Percentiles rank a stretch among this genome's conserved stretches.
These are phyloP conservation scores for Ustilago vetiveriae DNA, from an alignment of 1,284 basidiomycete genomes.

Conservation along the genomic window DNA sequence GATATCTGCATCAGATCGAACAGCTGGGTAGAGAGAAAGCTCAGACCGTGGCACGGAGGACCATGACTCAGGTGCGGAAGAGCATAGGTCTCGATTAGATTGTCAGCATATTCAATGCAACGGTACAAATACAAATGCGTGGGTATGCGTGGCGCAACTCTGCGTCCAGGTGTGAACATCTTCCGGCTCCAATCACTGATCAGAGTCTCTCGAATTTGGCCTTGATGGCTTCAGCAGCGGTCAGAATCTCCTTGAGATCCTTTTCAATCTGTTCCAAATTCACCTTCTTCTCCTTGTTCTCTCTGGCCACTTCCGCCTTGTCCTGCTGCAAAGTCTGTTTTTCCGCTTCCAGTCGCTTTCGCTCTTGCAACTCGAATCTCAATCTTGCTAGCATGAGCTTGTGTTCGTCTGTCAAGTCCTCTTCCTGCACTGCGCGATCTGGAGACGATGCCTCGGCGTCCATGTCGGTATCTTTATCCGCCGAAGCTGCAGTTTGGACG, in stretches of 20 bases:
- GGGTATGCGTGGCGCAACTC: slow-evolving; percentile 16
- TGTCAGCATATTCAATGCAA: background rate
- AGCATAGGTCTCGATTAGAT: slow-evolving; percentile 73
- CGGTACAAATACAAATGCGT: slow-evolving; percentile 20
- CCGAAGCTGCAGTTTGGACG: background rate
- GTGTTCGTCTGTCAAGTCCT: slow-evolving; percentile 19
- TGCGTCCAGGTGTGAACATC: background rate
- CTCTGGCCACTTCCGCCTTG: slow-evolving; percentile 27
- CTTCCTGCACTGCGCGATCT: background rate
- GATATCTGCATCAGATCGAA: slow-evolving; percentile 76
- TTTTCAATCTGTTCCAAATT: slow-evolving; percentile 37
- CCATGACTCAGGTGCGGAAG: slow-evolving; percentile 76
- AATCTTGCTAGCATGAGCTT: slow-evolving; percentile 37
- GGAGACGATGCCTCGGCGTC: background rate
- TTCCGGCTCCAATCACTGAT: background rate
- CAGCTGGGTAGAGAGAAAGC: slow-evolving; percentile 76
- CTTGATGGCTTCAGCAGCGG: slow-evolving; percentile 18
- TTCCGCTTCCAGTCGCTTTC: slow-evolving; percentile 31
- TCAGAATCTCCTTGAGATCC: slow-evolving; percentile 21
- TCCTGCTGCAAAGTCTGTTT: slow-evolving; percentile 33
- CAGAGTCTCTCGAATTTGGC: slow-evolving; percentile 33
- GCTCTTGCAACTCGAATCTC: slow-evolving; percentile 36
- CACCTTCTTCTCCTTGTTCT: slow-evolving; percentile 45
- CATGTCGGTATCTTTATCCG: background rate
- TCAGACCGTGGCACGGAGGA: slow-evolving; percentile 72